These are phyloP conservation scores for Pyrenula aspistea DNA, from an alignment of 495 filamentous ascomycete species.

Conservation along the genomic window DNA sequence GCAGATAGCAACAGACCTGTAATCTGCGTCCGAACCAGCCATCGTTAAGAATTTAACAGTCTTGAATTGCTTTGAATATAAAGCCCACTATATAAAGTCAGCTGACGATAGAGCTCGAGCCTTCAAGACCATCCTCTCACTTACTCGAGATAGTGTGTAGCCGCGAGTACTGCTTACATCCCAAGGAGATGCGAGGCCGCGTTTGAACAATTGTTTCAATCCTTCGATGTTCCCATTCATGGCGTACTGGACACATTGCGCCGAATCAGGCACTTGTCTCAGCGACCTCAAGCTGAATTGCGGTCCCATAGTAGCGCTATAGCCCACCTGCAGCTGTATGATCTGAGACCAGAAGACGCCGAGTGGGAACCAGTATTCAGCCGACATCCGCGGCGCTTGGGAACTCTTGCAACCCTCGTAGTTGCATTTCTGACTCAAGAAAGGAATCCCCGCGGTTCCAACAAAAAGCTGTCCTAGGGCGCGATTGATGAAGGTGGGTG, in stretches of 20 bases:
- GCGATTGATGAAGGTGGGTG: neutral
- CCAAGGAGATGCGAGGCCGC: conserved; percentile 11
- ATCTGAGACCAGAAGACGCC: neutral
- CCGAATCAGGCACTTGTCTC: conserved; percentile 6
- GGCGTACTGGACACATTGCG: conserved; percentile 9
- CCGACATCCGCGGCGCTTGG: neutral
- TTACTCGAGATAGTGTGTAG: conserved; percentile 6
- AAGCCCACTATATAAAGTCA: too few relatives aligned
- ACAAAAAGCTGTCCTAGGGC: neutral
- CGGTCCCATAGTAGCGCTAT: neutral
- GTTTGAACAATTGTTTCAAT: conserved; percentile 12
- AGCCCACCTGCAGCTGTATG: neutral
- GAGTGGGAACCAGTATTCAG: neutral
- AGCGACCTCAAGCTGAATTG: conserved; percentile 2
- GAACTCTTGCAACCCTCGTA: neutral
- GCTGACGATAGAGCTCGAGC: too few relatives aligned
- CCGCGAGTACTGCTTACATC: conserved; percentile 14
- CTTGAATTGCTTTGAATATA: neutral
- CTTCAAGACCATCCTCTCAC: too few relatives aligned
- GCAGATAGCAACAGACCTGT: too few relatives aligned
- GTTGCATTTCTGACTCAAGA: neutral
- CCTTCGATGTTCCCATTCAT: conserved; percentile 12
- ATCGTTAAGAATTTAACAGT: neutral
- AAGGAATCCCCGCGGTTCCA: neutral
- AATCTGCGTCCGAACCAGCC: neutral